Evolutionary conservation across 2,329 filamentous ascomycete species (phyloP).

Genomic region (Falciphora oryzae): DNA sequence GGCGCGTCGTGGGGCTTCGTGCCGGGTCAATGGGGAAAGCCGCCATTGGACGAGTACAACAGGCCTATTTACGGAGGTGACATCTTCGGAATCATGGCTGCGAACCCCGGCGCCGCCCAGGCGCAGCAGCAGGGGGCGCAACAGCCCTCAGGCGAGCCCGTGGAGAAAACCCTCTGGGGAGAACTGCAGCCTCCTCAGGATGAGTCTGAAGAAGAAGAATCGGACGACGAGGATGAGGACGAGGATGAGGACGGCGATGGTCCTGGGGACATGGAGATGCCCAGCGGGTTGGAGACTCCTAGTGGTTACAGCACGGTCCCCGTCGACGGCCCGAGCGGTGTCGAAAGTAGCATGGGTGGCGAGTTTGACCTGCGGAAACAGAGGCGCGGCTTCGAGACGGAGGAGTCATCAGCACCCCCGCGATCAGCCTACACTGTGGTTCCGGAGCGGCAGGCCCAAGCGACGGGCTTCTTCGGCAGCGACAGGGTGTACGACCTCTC

Average conservation of each 20-base stretch:
- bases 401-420: conserved; percentile 64
- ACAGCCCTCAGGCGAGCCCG: conserved; percentile 58
- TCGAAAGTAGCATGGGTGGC: conserved; percentile 69
- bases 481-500: conserved; percentile 85
- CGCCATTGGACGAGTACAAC: conserved; percentile 90
- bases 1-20: conserved; percentile 93
- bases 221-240: conserved; percentile 48
- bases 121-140: conserved; percentile 20
- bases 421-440: conserved; percentile 84
- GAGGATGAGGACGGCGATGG: conserved; percentile 68
- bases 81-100: conserved; percentile 71
- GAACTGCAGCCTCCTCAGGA: conserved; percentile 78
- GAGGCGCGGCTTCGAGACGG: conserved; percentile 78
- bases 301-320: conserved; percentile 78
- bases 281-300: conserved; percentile 72
- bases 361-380: conserved; percentile 91
- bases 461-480: conserved; percentile 92
- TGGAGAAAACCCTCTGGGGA: conserved; percentile 88
- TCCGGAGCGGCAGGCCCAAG: conserved; percentile 77
- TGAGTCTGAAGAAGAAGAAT: conserved; percentile 64
- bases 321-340: conserved; percentile 60
- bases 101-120: conserved; percentile 27
- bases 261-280: conserved; percentile 62
- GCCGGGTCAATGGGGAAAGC: conserved; percentile 92
- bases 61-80: conserved; percentile 89